phyloP scores from a whole-genome alignment of 768 basidiomycete genomes.

The Cystoderma amianthinum region DNA sequence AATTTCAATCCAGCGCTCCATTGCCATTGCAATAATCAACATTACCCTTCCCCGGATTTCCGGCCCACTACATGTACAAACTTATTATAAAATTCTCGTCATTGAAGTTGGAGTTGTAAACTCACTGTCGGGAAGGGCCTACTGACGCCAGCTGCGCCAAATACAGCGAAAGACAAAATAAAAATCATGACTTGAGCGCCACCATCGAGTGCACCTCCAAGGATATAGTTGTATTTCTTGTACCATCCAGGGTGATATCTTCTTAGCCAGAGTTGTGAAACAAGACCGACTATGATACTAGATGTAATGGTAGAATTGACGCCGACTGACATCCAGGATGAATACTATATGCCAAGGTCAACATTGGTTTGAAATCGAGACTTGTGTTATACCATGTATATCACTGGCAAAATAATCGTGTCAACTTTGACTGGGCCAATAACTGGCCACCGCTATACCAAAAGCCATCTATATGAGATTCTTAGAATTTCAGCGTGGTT shows the following conservation, averaged over 20 bases:
- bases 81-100: not conserved
- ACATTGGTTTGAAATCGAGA: not conserved
- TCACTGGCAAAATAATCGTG: constrained; percentile 47
- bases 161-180: constrained; percentile 57
- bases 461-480: not conserved
- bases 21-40: constrained; percentile 58
- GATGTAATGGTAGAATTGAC: constrained; percentile 45
- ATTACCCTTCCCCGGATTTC: constrained; percentile 45
- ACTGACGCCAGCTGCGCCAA: constrained; percentile 46
- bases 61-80: constrained; percentile 35
- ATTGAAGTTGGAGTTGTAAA: constrained; percentile 3
- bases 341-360: constrained; percentile 18
- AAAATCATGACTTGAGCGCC: constrained; percentile 63
- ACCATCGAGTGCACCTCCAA: constrained; percentile 61
- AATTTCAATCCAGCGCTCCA: constrained; percentile 39
- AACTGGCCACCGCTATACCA: constrained; percentile 47
- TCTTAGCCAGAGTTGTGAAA: constrained; percentile 57
- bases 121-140: constrained; percentile 42
- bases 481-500: too few relatives aligned
- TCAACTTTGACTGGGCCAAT: constrained; percentile 45
- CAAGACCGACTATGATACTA: constrained; percentile 42
- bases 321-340: constrained; percentile 42
- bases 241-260: constrained; percentile 60
- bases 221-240: constrained; percentile 57
- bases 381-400: constrained; percentile 32